phyloP scores from a whole-genome alignment of 2,329 filamentous ascomycete species.

The Monilinia laxa region DNA sequence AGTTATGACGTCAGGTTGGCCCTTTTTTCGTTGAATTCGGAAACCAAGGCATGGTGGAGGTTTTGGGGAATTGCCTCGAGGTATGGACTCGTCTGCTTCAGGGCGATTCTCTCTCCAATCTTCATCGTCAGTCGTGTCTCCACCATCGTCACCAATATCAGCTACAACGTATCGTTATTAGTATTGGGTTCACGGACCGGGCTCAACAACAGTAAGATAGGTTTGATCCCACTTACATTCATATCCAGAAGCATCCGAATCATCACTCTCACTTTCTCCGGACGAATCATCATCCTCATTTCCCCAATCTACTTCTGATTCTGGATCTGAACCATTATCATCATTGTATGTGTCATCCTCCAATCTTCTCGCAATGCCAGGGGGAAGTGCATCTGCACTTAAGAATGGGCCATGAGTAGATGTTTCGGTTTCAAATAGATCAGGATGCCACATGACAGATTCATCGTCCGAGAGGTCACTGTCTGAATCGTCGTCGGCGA shows the following conservation, averaged over 20 bases:
- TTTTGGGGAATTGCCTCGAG: constrained; percentile 10
- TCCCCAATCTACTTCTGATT: constrained; percentile 12
- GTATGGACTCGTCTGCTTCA: not conserved
- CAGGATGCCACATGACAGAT: constrained; percentile 17
- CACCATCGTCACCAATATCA: constrained; percentile 41
- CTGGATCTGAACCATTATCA: constrained; percentile 13
- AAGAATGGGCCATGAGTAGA: constrained; percentile 12
- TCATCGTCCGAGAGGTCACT: constrained; percentile 12
- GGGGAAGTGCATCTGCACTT: constrained; percentile 18
- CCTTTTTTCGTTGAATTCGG: constrained; percentile 21
- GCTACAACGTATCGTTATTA: constrained; percentile 42
- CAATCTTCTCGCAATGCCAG: constrained; percentile 15
- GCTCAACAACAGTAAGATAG: not conserved
- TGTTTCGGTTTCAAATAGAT: constrained; percentile 15
- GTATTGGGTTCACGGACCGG: not conserved
- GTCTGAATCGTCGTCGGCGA: not conserved
- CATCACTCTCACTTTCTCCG: constrained; percentile 14
- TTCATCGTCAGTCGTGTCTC: constrained; percentile 21
- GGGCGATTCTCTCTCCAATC: constrained; percentile 21
- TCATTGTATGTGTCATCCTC: constrained; percentile 21
- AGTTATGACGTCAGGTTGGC: constrained; percentile 39
- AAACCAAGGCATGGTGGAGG: constrained; percentile 23
- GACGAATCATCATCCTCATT: constrained; percentile 8
- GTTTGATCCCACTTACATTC: constrained; percentile 18
- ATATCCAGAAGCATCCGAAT: constrained; percentile 20